Percentiles rank a stretch among this genome's conserved stretches.
Conservation (phyloP, 805 yeast genomes). For the Lipomyces japonicus region DNA sequence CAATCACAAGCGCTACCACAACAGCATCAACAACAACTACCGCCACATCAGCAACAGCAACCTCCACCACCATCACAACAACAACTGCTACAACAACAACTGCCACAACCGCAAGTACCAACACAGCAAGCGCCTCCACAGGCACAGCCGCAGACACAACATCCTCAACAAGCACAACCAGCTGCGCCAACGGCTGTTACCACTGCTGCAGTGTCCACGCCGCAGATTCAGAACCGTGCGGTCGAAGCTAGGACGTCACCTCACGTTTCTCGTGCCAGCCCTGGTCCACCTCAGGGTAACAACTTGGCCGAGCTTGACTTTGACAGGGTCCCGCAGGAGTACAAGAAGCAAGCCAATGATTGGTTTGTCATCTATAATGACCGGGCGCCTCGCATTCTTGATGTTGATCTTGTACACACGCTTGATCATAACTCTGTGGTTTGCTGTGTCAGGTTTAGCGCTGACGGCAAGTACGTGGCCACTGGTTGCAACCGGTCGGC, state of each 20-base stretch:
- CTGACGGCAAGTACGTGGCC: conserved; percentile 87
- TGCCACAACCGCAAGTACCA: conserved; percentile 2
- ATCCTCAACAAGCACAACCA: conserved; percentile 14
- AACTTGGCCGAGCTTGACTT: conserved; percentile 64
- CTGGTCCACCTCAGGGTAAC: conserved; percentile 34
- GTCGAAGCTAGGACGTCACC: conserved; percentile 22
- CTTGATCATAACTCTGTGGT: conserved; percentile 92
- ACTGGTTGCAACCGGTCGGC: conserved; percentile 97
- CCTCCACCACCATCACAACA: conserved; percentile 14
- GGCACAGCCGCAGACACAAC: conserved; percentile 14
- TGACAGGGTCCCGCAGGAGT: conserved; percentile 65
- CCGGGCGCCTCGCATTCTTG: conserved; percentile 67
- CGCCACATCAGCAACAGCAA: conserved; percentile 26
- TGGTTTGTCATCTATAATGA: conserved; percentile 90
- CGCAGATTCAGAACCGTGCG: conserved; percentile 11
- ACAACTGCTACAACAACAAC: conserved; percentile 12
- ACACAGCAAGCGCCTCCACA: conserved; percentile 13
- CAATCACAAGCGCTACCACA: conserved; percentile 28
- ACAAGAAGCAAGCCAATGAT: conserved; percentile 77
- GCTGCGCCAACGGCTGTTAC: conserved; percentile 25
- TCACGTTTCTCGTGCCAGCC: conserved; percentile 25
- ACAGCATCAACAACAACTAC: conserved; percentile 24
- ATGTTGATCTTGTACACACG: conserved; percentile 83
- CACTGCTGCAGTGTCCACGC: not conserved
- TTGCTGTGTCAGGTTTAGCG: conserved; percentile 90